Conservation (phyloP, 2,329 filamentous ascomycete genomes). For the Botrytis sinoallii region DNA sequence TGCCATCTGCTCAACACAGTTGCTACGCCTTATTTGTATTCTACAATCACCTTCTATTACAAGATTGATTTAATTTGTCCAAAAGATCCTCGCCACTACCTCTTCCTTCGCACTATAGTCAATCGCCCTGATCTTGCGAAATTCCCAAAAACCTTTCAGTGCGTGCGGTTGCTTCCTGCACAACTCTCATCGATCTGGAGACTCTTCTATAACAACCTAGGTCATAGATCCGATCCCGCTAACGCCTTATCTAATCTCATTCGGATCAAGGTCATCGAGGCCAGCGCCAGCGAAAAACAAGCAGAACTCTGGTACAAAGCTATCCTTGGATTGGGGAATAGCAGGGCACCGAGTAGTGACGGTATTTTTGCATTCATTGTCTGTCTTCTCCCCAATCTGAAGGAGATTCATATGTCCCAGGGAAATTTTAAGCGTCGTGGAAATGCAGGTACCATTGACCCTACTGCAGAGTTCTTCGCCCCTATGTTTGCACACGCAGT, state of each 20-base stretch:
- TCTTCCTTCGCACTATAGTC: background rate
- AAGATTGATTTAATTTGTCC: background rate
- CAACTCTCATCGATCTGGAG: background rate
- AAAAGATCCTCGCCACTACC: background rate
- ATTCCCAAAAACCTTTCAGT: background rate
- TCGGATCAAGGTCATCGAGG: background rate
- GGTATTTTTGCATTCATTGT: background rate
- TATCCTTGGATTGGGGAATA: background rate
- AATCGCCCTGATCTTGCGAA: slow-evolving; percentile 1
- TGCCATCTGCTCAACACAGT: background rate
- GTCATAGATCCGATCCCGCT: background rate
- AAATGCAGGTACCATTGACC: background rate
- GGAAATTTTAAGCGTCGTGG: background rate
- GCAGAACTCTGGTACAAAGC: background rate
- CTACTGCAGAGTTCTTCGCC: background rate
- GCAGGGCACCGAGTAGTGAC: background rate
- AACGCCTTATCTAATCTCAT: background rate
- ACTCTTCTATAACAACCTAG: background rate
- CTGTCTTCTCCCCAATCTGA: background rate
- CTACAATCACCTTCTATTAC: background rate
- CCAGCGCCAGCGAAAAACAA: background rate
- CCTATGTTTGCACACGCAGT: background rate
- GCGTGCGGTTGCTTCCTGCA: background rate
- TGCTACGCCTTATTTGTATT: slow-evolving; percentile 1
- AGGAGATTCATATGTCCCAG: background rate